These are phyloP conservation scores for Oryza nivara DNA, from an alignment of 176 grass and related monocot genomes.

Conservation along the genomic window DNA sequence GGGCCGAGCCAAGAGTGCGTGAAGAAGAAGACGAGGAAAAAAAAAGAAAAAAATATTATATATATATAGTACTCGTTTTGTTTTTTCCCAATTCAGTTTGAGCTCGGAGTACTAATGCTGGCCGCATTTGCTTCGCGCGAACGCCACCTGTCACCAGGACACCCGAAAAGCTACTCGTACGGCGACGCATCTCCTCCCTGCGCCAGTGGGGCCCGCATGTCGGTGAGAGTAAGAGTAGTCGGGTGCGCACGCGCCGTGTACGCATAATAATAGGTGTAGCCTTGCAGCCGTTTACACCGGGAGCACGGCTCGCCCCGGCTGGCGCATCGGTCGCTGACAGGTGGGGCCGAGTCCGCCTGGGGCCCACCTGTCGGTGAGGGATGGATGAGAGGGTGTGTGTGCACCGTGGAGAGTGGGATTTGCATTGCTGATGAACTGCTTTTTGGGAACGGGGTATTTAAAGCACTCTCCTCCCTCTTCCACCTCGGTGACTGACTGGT, in stretches of 20 bases:
- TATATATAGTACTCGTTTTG: neutral
- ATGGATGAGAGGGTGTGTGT: neutral
- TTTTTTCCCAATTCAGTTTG: neutral
- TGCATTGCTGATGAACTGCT: neutral
- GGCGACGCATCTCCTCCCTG: neutral
- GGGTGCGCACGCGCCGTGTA: neutral
- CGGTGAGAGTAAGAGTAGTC: fast-evolving
- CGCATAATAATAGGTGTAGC: neutral
- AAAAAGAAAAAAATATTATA: neutral
- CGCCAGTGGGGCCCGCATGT: neutral
- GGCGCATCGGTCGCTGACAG: fast-evolving
- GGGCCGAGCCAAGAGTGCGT: neutral
- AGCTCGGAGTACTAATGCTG: neutral
- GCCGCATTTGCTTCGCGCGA: slow-evolving; percentile 5
- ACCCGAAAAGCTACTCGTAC: neutral
- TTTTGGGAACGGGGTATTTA: too few relatives aligned
- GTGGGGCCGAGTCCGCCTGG: fast-evolving
- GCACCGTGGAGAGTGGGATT: too few relatives aligned
- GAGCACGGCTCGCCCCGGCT: neutral
- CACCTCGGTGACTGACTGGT: too few relatives aligned
- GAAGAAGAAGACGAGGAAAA: neutral
- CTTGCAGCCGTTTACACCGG: too few relatives aligned
- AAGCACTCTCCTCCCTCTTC: too few relatives aligned
- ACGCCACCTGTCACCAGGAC: neutral
- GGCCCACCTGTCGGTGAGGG: neutral